Conservation (phyloP, 2,329 filamentous ascomycete genomes). For the Aureobasidium sp. region DNA sequence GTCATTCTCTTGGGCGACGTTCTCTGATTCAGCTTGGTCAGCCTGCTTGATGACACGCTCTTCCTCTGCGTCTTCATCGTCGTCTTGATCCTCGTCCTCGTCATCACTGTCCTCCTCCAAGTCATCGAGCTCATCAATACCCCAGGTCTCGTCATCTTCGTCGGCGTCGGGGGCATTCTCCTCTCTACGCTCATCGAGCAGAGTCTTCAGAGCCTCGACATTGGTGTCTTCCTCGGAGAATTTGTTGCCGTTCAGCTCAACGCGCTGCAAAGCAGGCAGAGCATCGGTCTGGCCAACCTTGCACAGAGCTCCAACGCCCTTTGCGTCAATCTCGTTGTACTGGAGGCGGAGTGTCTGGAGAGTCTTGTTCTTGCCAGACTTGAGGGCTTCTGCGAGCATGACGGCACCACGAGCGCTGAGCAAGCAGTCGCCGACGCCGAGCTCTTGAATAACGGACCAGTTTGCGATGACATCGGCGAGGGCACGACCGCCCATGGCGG, state of each 20-base stretch:
- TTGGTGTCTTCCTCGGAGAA: conserved; percentile 77
- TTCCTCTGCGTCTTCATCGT: conserved; percentile 46
- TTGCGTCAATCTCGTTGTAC: conserved; percentile 85
- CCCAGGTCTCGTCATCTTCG: conserved; percentile 67
- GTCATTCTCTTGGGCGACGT: conserved; percentile 61
- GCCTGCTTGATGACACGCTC: conserved; percentile 63
- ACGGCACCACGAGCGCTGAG: conserved; percentile 69
- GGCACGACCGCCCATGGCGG: conserved; percentile 65
- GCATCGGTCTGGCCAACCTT: conserved; percentile 52
- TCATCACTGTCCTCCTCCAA: conserved; percentile 64
- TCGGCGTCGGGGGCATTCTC: conserved; percentile 49
- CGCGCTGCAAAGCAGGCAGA: conserved; percentile 68
- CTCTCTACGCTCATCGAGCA: conserved; percentile 47
- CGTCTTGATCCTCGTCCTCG: conserved; percentile 52
- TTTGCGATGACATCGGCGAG: conserved; percentile 63
- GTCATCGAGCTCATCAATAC: conserved; percentile 76
- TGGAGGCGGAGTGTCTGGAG: conserved; percentile 76
- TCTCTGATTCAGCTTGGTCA: conserved; percentile 63
- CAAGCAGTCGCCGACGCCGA: conserved; percentile 83
- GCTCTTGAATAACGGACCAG: conserved; percentile 70
- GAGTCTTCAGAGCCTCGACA: conserved; percentile 56
- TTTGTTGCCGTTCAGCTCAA: conserved; percentile 95
- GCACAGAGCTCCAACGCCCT: conserved; percentile 63
- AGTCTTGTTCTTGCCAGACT: conserved; percentile 65
- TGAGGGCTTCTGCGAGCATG: conserved; percentile 63